Evolutionary conservation across 2,329 filamentous ascomycete species (phyloP), one percentile per base, ranked within the genome.

Genomic region (Gyromitra esculenta): DNA sequence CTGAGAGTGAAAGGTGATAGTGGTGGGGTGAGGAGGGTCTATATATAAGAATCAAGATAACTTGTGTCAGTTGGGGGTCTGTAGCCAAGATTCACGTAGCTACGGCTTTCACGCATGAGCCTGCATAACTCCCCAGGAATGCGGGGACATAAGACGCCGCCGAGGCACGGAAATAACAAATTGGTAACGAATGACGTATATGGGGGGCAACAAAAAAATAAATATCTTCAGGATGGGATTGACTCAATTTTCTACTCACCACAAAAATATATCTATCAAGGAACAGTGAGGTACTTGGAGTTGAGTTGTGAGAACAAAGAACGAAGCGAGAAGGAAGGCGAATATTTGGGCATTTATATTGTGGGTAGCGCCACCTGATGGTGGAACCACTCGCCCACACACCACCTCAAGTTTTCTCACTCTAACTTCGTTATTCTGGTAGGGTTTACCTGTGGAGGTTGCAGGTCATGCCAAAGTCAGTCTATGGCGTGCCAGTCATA

Each of bases 21-120:
- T 35, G 60, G 48, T 68, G 57, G 56, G 57, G 18, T 15, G 41
- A 41, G 70, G 21, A 66, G 56, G 52, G 65, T 63, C 72, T 75
- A 70, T 75, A 75, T 75, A 75, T 71, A 65, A 65, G 57, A 21
- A 68, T 18, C 57, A 69, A 74, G 65, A 45, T 68, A 48, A 54
- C 70, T 48, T 57, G 39, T 70, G 45, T 70, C 60, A 70, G 66
- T 60, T 37, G 50, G 72, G 72, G 62, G 37, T 64, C 62, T 59
- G 60, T 66, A 41, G 52, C 50, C 35, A 71, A 65, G 65, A 65
- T 21, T 48, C 21, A n/a, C 15, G 9, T 37, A 56, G 37, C 25
- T 50, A 45, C 52, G 15, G 43, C 11, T 41, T 64, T 41, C 37
- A 37, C 9, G 72, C 57, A 74, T 60, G 72, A 48, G 57, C 65